Evolutionary conservation across 2,329 filamentous ascomycete genomes (phyloP).

Genomic region (Akanthomyces lecanii): DNA sequence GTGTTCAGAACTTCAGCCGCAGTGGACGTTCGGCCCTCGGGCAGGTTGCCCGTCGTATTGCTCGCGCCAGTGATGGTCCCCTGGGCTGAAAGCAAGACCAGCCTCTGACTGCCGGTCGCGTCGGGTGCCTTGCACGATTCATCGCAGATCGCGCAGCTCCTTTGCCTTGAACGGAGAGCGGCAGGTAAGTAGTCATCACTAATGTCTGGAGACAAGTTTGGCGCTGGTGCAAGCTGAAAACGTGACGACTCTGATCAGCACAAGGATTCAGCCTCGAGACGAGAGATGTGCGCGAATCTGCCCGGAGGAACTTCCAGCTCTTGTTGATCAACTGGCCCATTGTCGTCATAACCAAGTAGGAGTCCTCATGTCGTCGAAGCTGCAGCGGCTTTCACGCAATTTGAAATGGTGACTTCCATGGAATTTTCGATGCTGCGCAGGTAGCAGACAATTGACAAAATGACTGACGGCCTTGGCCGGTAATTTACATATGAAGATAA

Average conservation of each 20-base stretch:
- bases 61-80: constrained; percentile 1
- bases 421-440: neutral
- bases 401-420: neutral
- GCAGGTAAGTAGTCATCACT: neutral
- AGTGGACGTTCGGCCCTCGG: neutral
- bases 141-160: constrained; percentile 4
- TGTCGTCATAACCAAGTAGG: too few relatives aligned
- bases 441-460: too few relatives aligned
- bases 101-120: neutral
- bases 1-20: constrained; percentile 5
- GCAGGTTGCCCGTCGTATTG: constrained; percentile 2
- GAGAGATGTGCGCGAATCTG: neutral
- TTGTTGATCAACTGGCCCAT: neutral
- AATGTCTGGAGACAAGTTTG: too few relatives aligned
- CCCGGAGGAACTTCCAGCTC: neutral
- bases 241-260: neutral
- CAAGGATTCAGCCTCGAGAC: neutral
- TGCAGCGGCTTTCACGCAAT: too few relatives aligned
- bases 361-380: too few relatives aligned
- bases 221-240: neutral
- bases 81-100: neutral
- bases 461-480: too few relatives aligned
- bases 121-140: neutral
- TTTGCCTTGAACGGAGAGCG: neutral
- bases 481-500: too few relatives aligned